Evolutionary conservation across 805 yeast genomes (phyloP).

Genomic region (Peterozyma xylosa): DNA sequence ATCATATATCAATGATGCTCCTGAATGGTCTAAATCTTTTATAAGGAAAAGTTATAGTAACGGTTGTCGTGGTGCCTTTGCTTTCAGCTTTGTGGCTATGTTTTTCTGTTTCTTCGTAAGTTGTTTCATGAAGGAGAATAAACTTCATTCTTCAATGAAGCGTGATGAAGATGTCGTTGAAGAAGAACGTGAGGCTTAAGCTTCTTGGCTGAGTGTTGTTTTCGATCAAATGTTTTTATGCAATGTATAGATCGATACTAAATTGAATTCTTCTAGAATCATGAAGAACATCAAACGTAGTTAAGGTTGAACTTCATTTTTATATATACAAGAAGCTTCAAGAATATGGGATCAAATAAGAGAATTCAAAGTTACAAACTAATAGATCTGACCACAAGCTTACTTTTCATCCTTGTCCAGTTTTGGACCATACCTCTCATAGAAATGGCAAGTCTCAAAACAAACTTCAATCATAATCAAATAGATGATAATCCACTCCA

Average conservation of each 20-base stretch:
- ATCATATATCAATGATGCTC: constrained; percentile 3
- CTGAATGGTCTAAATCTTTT: constrained; percentile 7
- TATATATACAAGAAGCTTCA: not conserved
- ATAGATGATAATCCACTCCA: constrained; percentile 85
- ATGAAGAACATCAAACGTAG: no score
- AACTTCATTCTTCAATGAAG: constrained; percentile 8
- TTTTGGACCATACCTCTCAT: constrained; percentile 34
- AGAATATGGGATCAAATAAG: not conserved
- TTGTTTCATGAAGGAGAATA: constrained; percentile 8
- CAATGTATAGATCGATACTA: no score
- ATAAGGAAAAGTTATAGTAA: constrained; percentile 8
- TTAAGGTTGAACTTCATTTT: not conserved
- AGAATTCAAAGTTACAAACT: no score
- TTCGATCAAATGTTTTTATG: no score
- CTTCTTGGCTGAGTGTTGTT: no score
- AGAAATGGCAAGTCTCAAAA: constrained; percentile 72
- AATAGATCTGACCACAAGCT: no score
- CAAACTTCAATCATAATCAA: constrained; percentile 80
- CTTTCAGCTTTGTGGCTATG: constrained; percentile 7
- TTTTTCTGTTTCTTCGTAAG: constrained; percentile 4
- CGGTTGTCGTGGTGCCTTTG: constrained; percentile 6
- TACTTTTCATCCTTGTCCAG: not conserved
- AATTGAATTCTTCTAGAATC: no score
- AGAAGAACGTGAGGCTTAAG: no score
- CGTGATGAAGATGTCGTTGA: not conserved